Base-by-base conservation (phyloP, 495 filamentous ascomycete genomes). In the Neurospora tetraspora region DNA sequence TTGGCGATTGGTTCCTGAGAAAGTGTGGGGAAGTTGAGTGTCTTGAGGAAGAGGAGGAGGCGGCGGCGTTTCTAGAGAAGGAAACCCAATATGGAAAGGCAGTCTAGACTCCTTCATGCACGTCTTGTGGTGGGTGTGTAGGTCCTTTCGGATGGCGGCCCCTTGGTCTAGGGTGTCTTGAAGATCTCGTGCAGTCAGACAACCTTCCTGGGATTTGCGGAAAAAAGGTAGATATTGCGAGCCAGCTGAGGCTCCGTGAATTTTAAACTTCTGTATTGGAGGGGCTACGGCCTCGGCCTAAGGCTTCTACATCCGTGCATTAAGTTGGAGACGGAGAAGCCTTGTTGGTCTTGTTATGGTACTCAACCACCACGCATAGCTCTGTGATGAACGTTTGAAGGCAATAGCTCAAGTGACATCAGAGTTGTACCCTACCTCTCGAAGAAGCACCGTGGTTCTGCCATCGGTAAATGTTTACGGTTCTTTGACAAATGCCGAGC, bases 1-100 rank as follows among this genome's bases (percentile, higher is more conserved):
- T 79, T 78, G 79, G 78, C 73, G 65, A 43, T 39, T 39, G 71
- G 47, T 61, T 27, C 68, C 70, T 68, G 69, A 12, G 43, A 77
- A 70, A 80, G 71, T 81, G 78, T 79, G 79, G 80, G 78, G 78
- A 80, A 77, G 69, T 65, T 65, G 27, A 34, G 27, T 36, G 53
- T 65, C 27, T 34, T 7, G 53, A 8, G 53, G 27, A 16, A 5
- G 11, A 53, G 20, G 45, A 53, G n/a, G 47, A 7, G 12, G 53
- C 6, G 53, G 53, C 6, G 27, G 23, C 27, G 53, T 7, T 65
- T 4, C 23, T 34, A 6, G 53, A 34, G 27, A 34, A 65, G 53
- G 27, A 18, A 31, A 65, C 27, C 23, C 12, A 65, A 65, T 65
- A 18, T 65, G 27, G 27, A 65, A 34, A 65, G 53, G 7, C 5